Conservation (phyloP, 441 rosid species). For the Syzygium malaccense region DNA sequence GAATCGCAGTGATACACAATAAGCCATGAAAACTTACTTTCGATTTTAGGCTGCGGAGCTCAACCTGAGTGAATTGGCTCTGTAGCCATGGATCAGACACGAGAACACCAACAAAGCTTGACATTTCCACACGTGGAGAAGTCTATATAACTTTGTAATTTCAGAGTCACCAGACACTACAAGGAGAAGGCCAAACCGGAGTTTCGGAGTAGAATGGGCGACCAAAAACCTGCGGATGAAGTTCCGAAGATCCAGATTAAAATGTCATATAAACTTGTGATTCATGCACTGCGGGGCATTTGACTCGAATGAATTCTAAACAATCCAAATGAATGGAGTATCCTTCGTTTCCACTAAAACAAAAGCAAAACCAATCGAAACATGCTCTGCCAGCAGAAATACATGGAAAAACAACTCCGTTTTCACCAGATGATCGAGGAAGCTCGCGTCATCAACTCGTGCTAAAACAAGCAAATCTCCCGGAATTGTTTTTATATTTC, state of each 20-base stretch:
- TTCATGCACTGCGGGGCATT: neutral
- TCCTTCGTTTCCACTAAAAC: neutral
- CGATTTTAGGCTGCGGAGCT: slow-evolving; percentile 54
- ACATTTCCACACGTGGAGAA: slow-evolving; percentile 35
- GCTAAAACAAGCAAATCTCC: neutral
- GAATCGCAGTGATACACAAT: neutral
- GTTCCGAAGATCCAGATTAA: neutral
- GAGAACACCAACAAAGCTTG: slow-evolving; percentile 43
- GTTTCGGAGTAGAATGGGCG: neutral
- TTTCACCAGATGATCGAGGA: neutral
- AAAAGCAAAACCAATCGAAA: neutral
- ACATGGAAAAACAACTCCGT: neutral
- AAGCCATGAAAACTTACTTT: slow-evolving; percentile 24
- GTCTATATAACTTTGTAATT: slow-evolving; percentile 4
- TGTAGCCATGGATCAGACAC: slow-evolving; percentile 65
- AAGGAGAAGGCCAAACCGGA: slow-evolving; percentile 1
- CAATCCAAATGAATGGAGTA: neutral
- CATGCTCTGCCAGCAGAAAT: neutral
- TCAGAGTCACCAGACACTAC: slow-evolving; percentile 4
- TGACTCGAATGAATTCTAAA: neutral
- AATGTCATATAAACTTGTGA: neutral
- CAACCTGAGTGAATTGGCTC: slow-evolving; percentile 66
- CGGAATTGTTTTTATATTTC: neutral
- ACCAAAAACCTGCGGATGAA: neutral
- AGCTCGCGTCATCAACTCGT: neutral